Evolutionary conservation across 1,139 yeast species (phyloP), one percentile per base, ranked within the genome.

Genomic region (Nakaseomyces uthaithaninus): DNA sequence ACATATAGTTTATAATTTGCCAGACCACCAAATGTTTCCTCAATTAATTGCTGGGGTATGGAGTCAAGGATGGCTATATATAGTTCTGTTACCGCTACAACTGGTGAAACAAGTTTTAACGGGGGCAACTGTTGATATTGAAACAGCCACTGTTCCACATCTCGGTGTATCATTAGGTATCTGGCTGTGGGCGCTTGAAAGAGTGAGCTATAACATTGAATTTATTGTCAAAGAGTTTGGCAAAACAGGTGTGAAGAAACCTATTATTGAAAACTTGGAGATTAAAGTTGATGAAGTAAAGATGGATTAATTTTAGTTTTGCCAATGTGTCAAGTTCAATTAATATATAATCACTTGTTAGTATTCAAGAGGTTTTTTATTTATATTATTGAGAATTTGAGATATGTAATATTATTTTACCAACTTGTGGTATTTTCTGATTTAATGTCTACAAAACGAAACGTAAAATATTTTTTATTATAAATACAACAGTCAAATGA

Each of bases 181-280:
- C 22, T 56, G 60, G 58, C 35, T 58, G n/a, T 56, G 60, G 57
- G 61, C 62, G 3, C 45, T 59, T 30, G 50, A 50, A 26, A 53
- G 48, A 30, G 55, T 56, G 7, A 39, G 57, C 10, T 45, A 47
- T 28, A 53, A 53, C 4, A 23, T 55, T 7, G 58, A 56, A 40
- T 52, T 54, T 27, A 35, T 57, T 14, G 39, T 52, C 14, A 51
- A 19, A 17, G 17, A 31, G n/a, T 31, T 31, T 8, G 10, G 11
- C 10, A 10, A 24, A 2, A 31, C n/a, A n/a, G 11, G 17, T 20
- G 17, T 31, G 12, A 11, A 20, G 10, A 31, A 20, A n/a, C 35
- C 35, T 8, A 11, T 15, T 10, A 19, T 10, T n/a, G 25, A 38
- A n/a, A 27, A 7, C n/a, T 15, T 37, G 14, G 39, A 37, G n/a